Evolutionary conservation across 305 asterid species (phyloP).

Genomic region (Monarda citriodora): DNA sequence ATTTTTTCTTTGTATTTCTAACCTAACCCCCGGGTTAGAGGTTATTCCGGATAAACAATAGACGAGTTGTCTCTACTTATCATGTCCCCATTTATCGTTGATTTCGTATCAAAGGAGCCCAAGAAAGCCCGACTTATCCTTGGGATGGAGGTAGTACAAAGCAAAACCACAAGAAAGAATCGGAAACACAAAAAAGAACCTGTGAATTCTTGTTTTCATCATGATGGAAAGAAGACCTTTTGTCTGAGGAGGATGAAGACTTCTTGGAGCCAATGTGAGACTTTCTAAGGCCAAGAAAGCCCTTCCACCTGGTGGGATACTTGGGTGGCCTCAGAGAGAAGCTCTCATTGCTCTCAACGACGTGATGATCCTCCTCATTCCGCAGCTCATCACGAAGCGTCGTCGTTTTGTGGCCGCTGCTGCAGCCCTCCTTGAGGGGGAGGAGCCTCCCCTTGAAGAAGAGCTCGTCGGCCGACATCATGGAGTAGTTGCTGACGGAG

Average conservation of each 20-base stretch:
- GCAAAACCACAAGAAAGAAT: no score
- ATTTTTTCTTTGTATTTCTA: no score
- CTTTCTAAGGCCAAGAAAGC: constrained; percentile 65
- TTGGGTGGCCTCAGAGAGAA: constrained; percentile 65
- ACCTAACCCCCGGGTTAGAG: no score
- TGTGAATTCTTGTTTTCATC: constrained; percentile 49
- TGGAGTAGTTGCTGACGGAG: constrained; percentile 62
- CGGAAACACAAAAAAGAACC: no score
- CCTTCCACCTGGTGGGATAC: constrained; percentile 76
- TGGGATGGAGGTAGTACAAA: no score
- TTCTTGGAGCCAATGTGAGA: constrained; percentile 79
- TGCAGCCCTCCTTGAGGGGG: constrained; percentile 52
- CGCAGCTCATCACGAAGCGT: constrained; percentile 74
- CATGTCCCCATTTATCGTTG: no score
- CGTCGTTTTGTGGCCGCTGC: constrained; percentile 26
- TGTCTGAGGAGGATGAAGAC: constrained; percentile 21
- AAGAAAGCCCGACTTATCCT: no score
- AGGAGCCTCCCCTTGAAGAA: constrained; percentile 72
- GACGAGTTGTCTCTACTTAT: no score
- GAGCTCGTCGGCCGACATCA: constrained; percentile 89
- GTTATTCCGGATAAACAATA: no score
- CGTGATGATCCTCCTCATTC: constrained; percentile 25
- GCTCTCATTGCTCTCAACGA: no score
- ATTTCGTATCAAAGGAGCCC: no score
- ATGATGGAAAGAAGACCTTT: constrained; percentile 22